Base-by-base conservation (phyloP, 192 early-diverging fungal species). In the Chytriomyces sp. region DNA sequence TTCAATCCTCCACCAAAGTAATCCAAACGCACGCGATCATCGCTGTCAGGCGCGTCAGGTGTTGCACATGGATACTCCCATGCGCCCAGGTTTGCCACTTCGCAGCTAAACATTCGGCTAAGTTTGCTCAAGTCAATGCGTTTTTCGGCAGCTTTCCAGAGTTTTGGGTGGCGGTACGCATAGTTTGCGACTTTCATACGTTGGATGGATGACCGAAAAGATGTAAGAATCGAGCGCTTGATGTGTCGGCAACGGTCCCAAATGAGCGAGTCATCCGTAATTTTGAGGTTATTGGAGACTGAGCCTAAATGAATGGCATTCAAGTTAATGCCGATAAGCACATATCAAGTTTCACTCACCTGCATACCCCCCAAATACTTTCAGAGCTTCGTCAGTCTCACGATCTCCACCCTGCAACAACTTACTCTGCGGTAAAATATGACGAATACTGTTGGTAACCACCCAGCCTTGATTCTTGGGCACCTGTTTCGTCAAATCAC, bases 391-490 rank as follows among this genome's bases (percentile, higher is more conserved):
- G 59, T 85, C 84, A 18, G 65, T 49, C 53, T 82, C 70, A n/a
- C 74, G 79, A 64, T 84, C 82, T 16, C 47, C 80, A 6, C 84
- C 84, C 18, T 79, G 20, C n/a, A 85, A n/a, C 45, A 85, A 64
- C 11, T 48, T 64, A 7, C 82, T 84, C 8, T 76, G 23, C 7
- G 84, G 84, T 5, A 85, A 45, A 48, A 84, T 50, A 67, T 82
- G 67, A n/a, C 83, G 69, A 45, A 81, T 63, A 7, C 63, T 67
- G 24, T 28, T 70, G 35, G 84, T 85, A 1, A 84, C 80, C 0
- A 85, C 80, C 84, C 84, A 85, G 8, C 79, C 82, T 59, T 84
- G 82, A 61, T 78, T 75, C 11, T 28, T 43, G 2, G 85, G 85
- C 28, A 86, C 64, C 4, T 10, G 26, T 24, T 49, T 64, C 28